Base-by-base conservation (phyloP, 75 land plant species). In the Selaginella tamariscina region DNA sequence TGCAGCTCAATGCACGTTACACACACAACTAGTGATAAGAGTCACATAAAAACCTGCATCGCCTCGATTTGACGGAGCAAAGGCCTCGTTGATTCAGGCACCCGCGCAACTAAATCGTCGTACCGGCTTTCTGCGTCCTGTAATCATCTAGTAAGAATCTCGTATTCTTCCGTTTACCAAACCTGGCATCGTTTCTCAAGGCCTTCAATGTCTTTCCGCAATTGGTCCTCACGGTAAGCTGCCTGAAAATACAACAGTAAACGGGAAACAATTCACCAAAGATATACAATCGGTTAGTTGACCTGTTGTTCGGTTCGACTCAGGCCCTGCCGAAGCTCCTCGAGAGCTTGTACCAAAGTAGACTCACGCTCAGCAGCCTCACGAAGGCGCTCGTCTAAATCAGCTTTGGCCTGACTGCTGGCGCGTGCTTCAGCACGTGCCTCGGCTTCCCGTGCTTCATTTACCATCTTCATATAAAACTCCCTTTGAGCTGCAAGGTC, bases 81-180 rank as follows among this genome's bases (percentile, higher is more conserved):
- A 66, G 98, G 98, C 67, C 98, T 80, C 29, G 98, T 94, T 33
- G 98, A 94, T 65, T 94, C 98, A 26, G 98, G 98, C 72, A 94
- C 90, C 70, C 84, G 85, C n/a, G 85, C 66, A 24, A 85, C 79
- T 70, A 94, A 76, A 74, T 89, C 98, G 74, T 89, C 94, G 72
- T 86, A 94, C 1, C 98, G 81, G 29, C 80, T 81, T 68, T 94
- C 98, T 72, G 96, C 93, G 65, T 86, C 98, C 98, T 94, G 72
- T 18, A 80, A 62, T 22, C 59, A 15, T 67, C 32, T 67, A 49
- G 20, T 11, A n/a, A n/a, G n/a, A n/a, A n/a, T n/a, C n/a, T n/a
- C n/a, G n/a, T n/a, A n/a, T n/a, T n/a, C n/a, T n/a, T 18, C 24
- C 29, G 32, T 56, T 67, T 28, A 56, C 78, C 23, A 31, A 27